These are phyloP conservation scores for Dactylellina cionopaga DNA, from an alignment of 2,329 filamentous ascomycete genomes.

Conservation along the genomic window DNA sequence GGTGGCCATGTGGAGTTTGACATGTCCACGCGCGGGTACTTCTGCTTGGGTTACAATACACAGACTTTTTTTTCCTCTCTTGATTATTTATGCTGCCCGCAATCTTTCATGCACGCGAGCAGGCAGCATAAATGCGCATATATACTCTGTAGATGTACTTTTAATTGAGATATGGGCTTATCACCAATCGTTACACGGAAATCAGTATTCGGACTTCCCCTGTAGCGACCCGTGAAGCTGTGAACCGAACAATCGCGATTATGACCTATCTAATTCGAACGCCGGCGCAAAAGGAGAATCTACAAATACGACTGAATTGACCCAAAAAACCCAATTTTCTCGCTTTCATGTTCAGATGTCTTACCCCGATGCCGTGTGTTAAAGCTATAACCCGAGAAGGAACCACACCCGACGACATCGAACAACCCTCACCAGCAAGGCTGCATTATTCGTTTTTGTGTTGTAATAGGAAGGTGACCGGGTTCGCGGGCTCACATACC, in stretches of 20 bases:
- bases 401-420: slow-evolving; percentile 45
- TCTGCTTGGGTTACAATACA: neutral
- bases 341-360: slow-evolving; percentile 30
- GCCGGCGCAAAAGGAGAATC: neutral
- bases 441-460: slow-evolving; percentile 14
- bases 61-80: slow-evolving; percentile 4
- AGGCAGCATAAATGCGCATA: too few relatives aligned
- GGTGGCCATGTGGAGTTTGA: slow-evolving; percentile 43
- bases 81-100: slow-evolving; percentile 29
- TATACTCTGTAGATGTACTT: too few relatives aligned
- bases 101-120: slow-evolving; percentile 15
- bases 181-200: neutral
- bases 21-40: slow-evolving; percentile 15
- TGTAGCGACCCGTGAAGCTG: neutral
- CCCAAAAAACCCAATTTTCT: slow-evolving; percentile 30
- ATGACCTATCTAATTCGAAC: neutral
- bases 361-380: slow-evolving; percentile 46
- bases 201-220: neutral
- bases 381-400: slow-evolving; percentile 48
- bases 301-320: slow-evolving; percentile 20
- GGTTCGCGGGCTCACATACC: slow-evolving; percentile 6
- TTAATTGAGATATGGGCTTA: too few relatives aligned
- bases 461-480: slow-evolving; percentile 50
- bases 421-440: slow-evolving; percentile 28
- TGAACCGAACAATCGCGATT: neutral